Percentiles rank a stretch among this genome's conserved stretches.
Evolutionary conservation across 192 early-diverging fungal species (phyloP).

Genomic region (Cladochytrium replicatum): DNA sequence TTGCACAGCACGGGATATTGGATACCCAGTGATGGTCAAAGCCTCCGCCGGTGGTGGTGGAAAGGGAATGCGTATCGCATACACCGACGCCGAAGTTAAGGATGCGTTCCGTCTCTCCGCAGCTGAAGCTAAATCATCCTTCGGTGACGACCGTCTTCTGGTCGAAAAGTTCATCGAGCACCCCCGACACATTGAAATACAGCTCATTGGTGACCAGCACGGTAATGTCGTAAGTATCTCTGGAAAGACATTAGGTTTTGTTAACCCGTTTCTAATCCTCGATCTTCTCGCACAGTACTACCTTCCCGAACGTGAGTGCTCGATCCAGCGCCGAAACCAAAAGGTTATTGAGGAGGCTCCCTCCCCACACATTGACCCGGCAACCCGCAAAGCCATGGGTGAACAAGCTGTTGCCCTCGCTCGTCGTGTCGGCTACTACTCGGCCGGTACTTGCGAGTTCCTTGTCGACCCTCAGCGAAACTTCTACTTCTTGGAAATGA

Average conservation of each 20-base stretch:
- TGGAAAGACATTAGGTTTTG: too few species aligned
- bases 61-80: conserved; percentile 55
- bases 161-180: conserved; percentile 53
- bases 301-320: conserved; percentile 93
- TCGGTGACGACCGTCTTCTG: conserved; percentile 45
- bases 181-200: conserved; percentile 43
- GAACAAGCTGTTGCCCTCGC: conserved; percentile 25
- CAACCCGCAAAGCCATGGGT: conserved; percentile 34
- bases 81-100: conserved; percentile 22
- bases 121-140: conserved; percentile 42
- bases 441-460: conserved; percentile 91
- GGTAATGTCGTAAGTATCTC: conserved; percentile 88
- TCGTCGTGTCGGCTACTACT: conserved; percentile 71
- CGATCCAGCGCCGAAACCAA: conserved; percentile 96
- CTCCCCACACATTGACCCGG: conserved; percentile 34
- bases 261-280: conserved; percentile 60
- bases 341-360: conserved; percentile 96
- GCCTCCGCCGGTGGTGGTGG: conserved; percentile 56
- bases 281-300: conserved; percentile 58
- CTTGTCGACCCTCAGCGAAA: conserved; percentile 72
- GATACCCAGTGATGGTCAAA: conserved; percentile 52
- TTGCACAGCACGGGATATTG: conserved; percentile 9
- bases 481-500: conserved; percentile 96
- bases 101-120: conserved; percentile 9
- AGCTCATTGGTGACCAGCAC: conserved; percentile 84